phyloP scores from a whole-genome alignment of 2,329 filamentous ascomycete genomes.

The Periconia digitata region DNA sequence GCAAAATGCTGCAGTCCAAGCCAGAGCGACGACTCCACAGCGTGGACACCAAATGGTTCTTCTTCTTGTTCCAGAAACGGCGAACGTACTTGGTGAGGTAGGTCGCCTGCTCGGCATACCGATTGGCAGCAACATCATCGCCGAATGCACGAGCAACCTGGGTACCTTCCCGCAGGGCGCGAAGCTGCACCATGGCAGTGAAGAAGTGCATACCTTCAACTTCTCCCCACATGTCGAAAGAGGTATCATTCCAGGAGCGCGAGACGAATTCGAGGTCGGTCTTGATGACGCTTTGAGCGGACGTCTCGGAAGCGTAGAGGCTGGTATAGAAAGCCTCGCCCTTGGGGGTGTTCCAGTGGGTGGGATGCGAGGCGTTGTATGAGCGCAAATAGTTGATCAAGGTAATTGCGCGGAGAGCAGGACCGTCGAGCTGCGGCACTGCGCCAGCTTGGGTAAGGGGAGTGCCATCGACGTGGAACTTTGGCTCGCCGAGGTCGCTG shows the following conservation, averaged over 20 bases:
- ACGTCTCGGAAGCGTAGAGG: constrained; percentile 41
- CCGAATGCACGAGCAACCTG: constrained; percentile 36
- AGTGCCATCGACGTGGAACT: constrained; percentile 44
- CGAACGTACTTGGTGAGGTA: constrained; percentile 35
- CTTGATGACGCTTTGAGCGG: constrained; percentile 46
- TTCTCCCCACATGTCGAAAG: constrained; percentile 52
- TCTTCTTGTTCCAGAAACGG: constrained; percentile 42
- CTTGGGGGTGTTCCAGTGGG: constrained; percentile 31
- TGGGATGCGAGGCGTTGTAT: constrained; percentile 45
- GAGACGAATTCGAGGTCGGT: constrained; percentile 49
- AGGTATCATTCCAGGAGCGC: constrained; percentile 44
- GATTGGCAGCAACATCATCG: constrained; percentile 41
- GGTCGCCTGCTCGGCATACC: constrained; percentile 42
- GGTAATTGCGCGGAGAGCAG: constrained; percentile 46
- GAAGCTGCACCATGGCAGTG: constrained; percentile 42
- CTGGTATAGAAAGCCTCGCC: constrained; percentile 34
- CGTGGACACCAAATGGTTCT: constrained; percentile 42
- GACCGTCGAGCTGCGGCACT: constrained; percentile 48
- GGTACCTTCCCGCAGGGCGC: constrained; percentile 40
- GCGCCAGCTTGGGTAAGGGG: constrained; percentile 45
- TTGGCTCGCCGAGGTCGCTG: constrained; percentile 48
- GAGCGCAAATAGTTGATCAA: constrained; percentile 46
- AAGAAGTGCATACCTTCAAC: constrained; percentile 48
- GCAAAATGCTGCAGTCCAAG: constrained; percentile 42
- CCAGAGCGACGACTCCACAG: constrained; percentile 36